Evolutionary conservation across 441 rosid genomes (phyloP), one percentile per base, ranked within the genome.

Genomic region (Gossypium davidsonii): DNA sequence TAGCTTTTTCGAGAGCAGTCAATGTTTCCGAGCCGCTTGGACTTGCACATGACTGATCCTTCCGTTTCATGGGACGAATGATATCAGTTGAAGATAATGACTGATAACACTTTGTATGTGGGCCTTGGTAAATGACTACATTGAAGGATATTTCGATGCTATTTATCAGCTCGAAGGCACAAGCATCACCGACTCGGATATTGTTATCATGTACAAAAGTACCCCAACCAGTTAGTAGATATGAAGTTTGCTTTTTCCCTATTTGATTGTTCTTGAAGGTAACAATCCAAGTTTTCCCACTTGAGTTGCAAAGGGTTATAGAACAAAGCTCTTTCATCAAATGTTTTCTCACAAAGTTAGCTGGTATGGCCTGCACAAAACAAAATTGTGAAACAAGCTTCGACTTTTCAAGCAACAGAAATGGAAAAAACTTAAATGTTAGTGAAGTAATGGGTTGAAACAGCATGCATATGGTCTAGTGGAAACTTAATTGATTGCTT

Each of bases 261-360:
- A 3, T 6, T 11, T 3, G 11, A 6, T 2, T 4, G 4, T 6
- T 8, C 12, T 9, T 15, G 53, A 37, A 20, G 6, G 12, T 34
- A 23, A 37, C 63, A 31, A 26, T 39, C 74, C 74, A 71, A 42
- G 55, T 39, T 59, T 59, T 57, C 53, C 74, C 74, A 57, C 42
- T 44, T 20, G 74, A 44, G 18, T 37, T 55, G 34, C 52, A 39
- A n/a, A 71, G 64, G 56, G 7, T 70, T 26, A 8, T 28, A 6
- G 9, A 10, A 55, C 37, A 48, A 67, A 6, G 7, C 39, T 56
- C 39, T 70, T 42, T 9, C 63, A 1, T 70, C 37, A 70, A 56
- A 56, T 70, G 65, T 28, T 56, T 39, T 51, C 46, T 34, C 3
- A 26, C 74, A 57, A 71, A 71, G 7, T n/a, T 46, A 7, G 2